These are phyloP conservation scores for Pontederia paniculata DNA, from an alignment of 176 grass and related monocot species.

Conservation along the genomic window DNA sequence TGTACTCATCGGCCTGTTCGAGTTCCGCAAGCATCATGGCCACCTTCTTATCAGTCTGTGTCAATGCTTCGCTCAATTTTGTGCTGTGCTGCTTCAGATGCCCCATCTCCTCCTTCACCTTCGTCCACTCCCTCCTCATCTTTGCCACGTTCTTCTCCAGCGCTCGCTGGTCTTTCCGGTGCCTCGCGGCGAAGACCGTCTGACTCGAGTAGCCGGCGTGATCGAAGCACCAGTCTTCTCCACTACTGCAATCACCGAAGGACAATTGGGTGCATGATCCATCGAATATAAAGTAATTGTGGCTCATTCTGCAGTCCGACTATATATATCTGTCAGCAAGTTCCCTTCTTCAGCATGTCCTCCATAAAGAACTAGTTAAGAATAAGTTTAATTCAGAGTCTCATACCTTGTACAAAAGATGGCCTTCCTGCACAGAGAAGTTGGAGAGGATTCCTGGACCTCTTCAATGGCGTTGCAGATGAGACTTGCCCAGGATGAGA, in stretches of 20 bases:
- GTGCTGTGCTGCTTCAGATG: not conserved
- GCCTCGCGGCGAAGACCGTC: conserved; percentile 15
- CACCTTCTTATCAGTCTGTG: not conserved
- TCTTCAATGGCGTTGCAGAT: too few species aligned
- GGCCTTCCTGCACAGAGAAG: too few species aligned
- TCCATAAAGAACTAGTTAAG: too few species aligned
- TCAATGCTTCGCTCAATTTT: not conserved
- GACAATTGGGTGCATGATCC: not conserved
- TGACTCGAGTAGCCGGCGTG: conserved; percentile 8
- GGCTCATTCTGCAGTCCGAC: not conserved
- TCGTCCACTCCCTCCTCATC: not conserved
- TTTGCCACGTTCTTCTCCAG: conserved; percentile 25
- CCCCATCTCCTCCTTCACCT: not conserved
- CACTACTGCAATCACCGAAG: not conserved
- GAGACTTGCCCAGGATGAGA: conserved; percentile 4
- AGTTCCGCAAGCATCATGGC: not conserved
- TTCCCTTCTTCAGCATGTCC: conserved; percentile 7
- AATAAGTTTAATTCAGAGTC: too few species aligned
- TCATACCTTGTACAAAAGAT: not conserved
- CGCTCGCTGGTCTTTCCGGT: conserved; percentile 35
- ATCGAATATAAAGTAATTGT: conserved; percentile 22
- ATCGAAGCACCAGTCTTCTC: not conserved
- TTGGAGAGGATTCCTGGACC: conserved; percentile 8
- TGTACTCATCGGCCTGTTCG: not conserved
- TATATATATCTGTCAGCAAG: too few species aligned